Evolutionary conservation across 2,329 filamentous ascomycete genomes (phyloP), one percentile per base, ranked within the genome.

Genomic region (Colletotrichum simmondsii): DNA sequence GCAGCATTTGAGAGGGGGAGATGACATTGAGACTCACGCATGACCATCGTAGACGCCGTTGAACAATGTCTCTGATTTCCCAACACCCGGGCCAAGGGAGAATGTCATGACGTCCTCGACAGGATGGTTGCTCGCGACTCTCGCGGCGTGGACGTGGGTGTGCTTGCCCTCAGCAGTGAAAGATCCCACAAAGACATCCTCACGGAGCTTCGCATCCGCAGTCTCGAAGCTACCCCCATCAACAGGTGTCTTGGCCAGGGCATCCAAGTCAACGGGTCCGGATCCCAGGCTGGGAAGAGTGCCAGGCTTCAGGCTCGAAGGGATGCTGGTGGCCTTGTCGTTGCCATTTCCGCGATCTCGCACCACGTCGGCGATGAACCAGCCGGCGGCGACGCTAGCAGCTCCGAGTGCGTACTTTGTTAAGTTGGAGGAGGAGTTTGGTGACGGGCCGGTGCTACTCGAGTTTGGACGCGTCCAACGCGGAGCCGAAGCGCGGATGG

Each of bases 21-120:
- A 22, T 37, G 0, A 49, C 2, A 35, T 35, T 1, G 6, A 8
- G 8, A 81, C 83, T 80, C 68, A 85, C 83, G 84, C 85, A 73
- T 89, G 87, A 0, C 87, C 87, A 70, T 89, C 87, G 64, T 84
- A 87, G 11, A 89, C 83, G 8, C 83, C 84, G 37, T 80, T 79
- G 60, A 76, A 84, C 35, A 83, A 57, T 0, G 79, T 78, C 30
- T 76, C 74, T 2, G 64, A 73, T 1, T 77, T 78, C 1, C 76
- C 80, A 0, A 82, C 74, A 0, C 82, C 81, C 16, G 77, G 76
- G 0, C 77, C 81, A 14, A 81, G 59, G 11, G 77, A 80, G 2
- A 81, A 73, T 19, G 79, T 77, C 81, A 80, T 83, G 26, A 82
- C 75, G 37, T 83, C 82, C 73, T 84, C 82, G 5, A 81, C 77